Conservation (phyloP, 2,329 filamentous ascomycete species). For the Neospermospora avenae region DNA sequence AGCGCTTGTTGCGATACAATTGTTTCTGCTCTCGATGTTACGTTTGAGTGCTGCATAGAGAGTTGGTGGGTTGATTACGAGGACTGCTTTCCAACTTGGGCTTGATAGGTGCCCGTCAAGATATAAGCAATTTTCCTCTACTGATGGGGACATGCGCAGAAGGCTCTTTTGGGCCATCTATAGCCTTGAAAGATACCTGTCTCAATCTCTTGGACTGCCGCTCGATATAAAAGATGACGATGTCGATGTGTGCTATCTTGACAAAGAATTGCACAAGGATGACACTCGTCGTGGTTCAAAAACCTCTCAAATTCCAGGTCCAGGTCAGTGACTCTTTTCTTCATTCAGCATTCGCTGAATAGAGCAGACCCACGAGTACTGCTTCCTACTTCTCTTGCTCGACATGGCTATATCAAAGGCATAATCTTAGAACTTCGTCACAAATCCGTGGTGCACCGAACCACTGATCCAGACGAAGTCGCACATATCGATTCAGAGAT, state of each 20-base stretch:
- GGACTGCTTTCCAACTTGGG: constrained; percentile 54
- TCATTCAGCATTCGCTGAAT: constrained; percentile 2
- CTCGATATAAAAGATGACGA: constrained; percentile 55
- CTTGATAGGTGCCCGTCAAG: constrained; percentile 56
- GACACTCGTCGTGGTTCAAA: neutral
- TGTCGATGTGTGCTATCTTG: constrained; percentile 54
- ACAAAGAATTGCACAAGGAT: constrained; percentile 28
- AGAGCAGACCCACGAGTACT: constrained; percentile 7
- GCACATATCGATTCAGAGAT: constrained; percentile 42
- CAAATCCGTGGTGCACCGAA: constrained; percentile 41
- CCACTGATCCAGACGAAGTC: constrained; percentile 38
- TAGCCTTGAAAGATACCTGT: constrained; percentile 51
- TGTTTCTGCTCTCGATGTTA: constrained; percentile 54
- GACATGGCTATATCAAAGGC: constrained; percentile 43
- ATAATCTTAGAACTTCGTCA: constrained; percentile 47
- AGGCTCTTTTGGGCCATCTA: constrained; percentile 58
- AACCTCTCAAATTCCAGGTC: neutral
- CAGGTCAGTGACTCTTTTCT: neutral
- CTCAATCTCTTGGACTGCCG: constrained; percentile 53
- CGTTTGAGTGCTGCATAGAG: constrained; percentile 55
- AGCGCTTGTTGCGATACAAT: constrained; percentile 49
- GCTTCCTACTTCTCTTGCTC: constrained; percentile 37
- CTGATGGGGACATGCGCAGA: constrained; percentile 47
- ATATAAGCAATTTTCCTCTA: constrained; percentile 46
- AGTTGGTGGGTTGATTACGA: constrained; percentile 51